Conservation (phyloP, 2,329 filamentous ascomycete genomes). For the Fusarium virguliforme region DNA sequence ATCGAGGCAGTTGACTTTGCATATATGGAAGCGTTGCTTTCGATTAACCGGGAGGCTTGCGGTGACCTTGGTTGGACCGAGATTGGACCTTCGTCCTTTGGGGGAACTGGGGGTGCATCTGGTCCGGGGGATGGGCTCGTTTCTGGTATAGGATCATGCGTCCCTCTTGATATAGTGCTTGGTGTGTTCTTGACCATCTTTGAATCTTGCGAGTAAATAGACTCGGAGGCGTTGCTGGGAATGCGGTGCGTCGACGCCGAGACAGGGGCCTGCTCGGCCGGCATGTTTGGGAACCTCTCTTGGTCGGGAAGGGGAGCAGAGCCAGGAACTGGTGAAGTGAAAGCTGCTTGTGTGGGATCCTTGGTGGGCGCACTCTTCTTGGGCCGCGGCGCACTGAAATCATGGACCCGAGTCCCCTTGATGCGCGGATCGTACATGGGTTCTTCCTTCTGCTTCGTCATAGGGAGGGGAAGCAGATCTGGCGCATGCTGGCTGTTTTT, state of each 20-base stretch:
- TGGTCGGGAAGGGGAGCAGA: conserved; percentile 37
- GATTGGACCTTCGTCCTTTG: conserved; percentile 55
- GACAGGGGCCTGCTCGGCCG: conserved; percentile 22
- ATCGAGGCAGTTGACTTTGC: conserved; percentile 47
- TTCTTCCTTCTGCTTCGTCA: conserved; percentile 60
- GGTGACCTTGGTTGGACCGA: conserved; percentile 48
- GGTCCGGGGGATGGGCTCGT: conserved; percentile 19
- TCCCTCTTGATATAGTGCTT: conserved; percentile 50
- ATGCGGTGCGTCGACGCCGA: conserved; percentile 46
- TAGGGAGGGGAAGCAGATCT: conserved; percentile 61
- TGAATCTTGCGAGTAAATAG: conserved; percentile 51
- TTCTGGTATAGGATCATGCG: conserved; percentile 30
- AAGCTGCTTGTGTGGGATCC: conserved; percentile 30
- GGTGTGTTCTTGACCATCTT: conserved; percentile 48
- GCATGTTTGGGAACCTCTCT: conserved; percentile 32
- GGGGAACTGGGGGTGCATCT: conserved; percentile 58
- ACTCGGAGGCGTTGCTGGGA: conserved; percentile 54
- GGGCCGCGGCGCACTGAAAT: conserved; percentile 74
- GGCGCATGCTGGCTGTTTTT: conserved; percentile 67
- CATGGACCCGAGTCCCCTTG: conserved; percentile 75
- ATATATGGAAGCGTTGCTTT: conserved; percentile 41
- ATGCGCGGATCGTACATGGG: conserved; percentile 75
- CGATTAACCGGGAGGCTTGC: conserved; percentile 44
- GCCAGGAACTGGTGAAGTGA: conserved; percentile 34
- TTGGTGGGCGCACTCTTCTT: conserved; percentile 53